Evolutionary conservation across 2,329 filamentous ascomycete species (phyloP).

Genomic region (Ilyonectria sp.): DNA sequence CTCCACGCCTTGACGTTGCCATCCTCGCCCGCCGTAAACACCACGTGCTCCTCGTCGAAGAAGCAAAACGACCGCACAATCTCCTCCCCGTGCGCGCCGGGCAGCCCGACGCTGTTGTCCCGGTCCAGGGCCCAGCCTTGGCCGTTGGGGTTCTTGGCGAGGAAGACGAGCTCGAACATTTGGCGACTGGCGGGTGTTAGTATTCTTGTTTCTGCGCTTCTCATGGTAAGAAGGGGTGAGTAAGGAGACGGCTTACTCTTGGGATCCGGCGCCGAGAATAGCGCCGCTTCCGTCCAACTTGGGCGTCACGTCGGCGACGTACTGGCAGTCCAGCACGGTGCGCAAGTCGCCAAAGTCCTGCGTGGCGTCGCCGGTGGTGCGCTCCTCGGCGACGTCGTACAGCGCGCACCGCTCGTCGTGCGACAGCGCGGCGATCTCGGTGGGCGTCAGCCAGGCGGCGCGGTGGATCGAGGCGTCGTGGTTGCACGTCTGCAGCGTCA

Average conservation of each 20-base stretch:
- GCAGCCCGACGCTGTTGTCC: conserved; percentile 71
- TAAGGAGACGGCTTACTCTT: conserved; percentile 69
- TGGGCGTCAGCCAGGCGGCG: conserved; percentile 77
- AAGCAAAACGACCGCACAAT: conserved; percentile 76
- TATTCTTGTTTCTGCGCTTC: too few relatives aligned
- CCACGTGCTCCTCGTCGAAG: conserved; percentile 71
- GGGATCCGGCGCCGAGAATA: conserved; percentile 75
- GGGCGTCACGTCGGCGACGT: conserved; percentile 77
- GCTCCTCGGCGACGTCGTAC: conserved; percentile 77
- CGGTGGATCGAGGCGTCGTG: conserved; percentile 82
- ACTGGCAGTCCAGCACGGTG: conserved; percentile 77
- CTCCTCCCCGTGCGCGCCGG: conserved; percentile 75
- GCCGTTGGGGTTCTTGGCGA: conserved; percentile 62
- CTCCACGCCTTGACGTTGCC: conserved; percentile 72
- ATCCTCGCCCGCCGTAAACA: conserved; percentile 73
- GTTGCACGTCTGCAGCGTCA: conserved; percentile 84
- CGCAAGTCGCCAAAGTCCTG: conserved; percentile 79
- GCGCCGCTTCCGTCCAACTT: conserved; percentile 72
- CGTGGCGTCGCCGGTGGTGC: conserved; percentile 70
- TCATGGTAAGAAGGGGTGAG: conserved; percentile 36
- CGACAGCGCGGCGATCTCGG: conserved; percentile 79
- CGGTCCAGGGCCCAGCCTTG: conserved; percentile 68
- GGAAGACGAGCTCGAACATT: conserved; percentile 72
- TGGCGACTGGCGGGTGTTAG: conserved; percentile 59
- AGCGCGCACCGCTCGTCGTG: conserved; percentile 85